Conservation (phyloP, 495 filamentous ascomycete genomes). For the Tricharina praecox region DNA sequence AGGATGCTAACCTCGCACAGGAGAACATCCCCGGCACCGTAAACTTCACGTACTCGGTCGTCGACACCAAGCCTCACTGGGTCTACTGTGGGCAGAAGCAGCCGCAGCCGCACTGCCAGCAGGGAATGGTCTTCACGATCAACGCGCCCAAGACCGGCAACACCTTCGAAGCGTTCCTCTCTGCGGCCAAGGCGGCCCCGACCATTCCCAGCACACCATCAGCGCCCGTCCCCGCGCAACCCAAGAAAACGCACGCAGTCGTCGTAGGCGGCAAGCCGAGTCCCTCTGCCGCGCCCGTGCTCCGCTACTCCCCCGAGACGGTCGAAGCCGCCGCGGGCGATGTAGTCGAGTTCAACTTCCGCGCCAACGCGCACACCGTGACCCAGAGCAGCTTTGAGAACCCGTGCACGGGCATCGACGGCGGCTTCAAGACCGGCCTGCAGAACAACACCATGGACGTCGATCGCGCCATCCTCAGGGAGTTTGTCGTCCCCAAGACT, state of each 20-base stretch:
- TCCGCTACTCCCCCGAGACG: conserved; percentile 41
- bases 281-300: conserved; percentile 9
- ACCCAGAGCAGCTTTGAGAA: conserved; percentile 47
- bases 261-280: conserved; percentile 27
- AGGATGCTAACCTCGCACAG: too few species aligned
- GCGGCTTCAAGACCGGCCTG: not conserved
- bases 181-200: conserved; percentile 1
- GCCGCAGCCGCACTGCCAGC: not conserved
- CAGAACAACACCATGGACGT: not conserved
- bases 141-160: conserved; percentile 12
- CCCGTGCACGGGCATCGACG: not conserved
- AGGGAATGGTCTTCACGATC: conserved; percentile 25
- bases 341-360: conserved; percentile 50
- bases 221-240: conserved; percentile 4
- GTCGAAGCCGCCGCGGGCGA: conserved; percentile 42
- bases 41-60: not conserved
- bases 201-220: not conserved
- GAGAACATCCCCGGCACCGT: not conserved
- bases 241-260: conserved; percentile 39
- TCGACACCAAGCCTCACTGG: not conserved
- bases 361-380: conserved; percentile 35
- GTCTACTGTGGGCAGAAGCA: conserved; percentile 1
- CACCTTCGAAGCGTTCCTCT: conserved; percentile 10
- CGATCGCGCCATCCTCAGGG: conserved; percentile 10
- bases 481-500: conserved; percentile 19